These are phyloP conservation scores for Candida boidinii DNA, from an alignment of 805 yeast species.

Conservation along the genomic window DNA sequence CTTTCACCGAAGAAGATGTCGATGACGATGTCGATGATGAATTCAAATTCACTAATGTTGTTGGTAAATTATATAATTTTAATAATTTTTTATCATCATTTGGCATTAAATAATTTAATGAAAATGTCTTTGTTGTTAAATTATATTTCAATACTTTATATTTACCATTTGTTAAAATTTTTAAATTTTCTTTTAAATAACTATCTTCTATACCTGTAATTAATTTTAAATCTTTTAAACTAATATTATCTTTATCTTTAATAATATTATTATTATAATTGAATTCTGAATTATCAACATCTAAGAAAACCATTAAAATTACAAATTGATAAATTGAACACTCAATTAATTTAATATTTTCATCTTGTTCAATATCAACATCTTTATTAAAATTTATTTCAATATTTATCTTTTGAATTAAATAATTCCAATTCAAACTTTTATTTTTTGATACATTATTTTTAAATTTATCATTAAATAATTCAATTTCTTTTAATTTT, in stretches of 20 bases:
- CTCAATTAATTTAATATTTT: slow-evolving; percentile 18
- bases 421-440: slow-evolving; percentile 32
- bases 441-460: too few relatives aligned
- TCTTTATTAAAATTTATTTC: slow-evolving; percentile 24
- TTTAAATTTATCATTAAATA: too few relatives aligned
- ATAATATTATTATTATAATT: too few relatives aligned
- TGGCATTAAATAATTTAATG: slow-evolving; percentile 6
- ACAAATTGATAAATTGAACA: slow-evolving; percentile 38
- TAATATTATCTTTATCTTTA: slow-evolving; percentile 8
- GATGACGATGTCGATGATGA: slow-evolving; percentile 2
- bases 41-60: slow-evolving; percentile 2
- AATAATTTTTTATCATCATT: too few relatives aligned
- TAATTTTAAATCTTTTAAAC: slow-evolving; percentile 15
- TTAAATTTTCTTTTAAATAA: slow-evolving; percentile 24
- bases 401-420: slow-evolving; percentile 32
- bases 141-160: slow-evolving; percentile 20
- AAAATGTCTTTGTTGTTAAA: slow-evolving; percentile 4
- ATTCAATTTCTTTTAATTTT: too few relatives aligned
- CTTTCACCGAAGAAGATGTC: slow-evolving; percentile 1
- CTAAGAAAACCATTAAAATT: slow-evolving; percentile 30
- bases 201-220: slow-evolving; percentile 25
- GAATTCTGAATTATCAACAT: too few relatives aligned
- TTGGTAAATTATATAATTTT: slow-evolving; percentile 6
- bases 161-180: slow-evolving; percentile 23
- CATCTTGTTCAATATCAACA: not conserved